Evolutionary conservation across 192 early-diverging fungal species (phyloP).

Genomic region (Backusella parvicylindrica): DNA sequence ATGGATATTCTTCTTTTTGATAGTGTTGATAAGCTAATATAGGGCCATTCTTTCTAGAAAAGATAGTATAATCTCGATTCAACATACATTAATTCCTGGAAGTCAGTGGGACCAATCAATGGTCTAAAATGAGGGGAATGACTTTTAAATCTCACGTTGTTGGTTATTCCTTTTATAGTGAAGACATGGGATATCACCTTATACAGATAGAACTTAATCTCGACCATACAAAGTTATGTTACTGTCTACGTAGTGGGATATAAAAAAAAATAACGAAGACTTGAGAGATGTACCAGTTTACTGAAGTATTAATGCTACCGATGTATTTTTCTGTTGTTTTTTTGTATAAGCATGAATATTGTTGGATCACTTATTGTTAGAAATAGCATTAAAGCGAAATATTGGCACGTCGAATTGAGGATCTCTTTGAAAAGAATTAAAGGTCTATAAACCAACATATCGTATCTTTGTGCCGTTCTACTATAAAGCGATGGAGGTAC

Average conservation of each 20-base stretch:
- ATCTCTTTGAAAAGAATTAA: too few species aligned
- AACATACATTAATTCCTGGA: not conserved
- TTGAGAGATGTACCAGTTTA: not conserved
- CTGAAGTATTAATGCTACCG: not conserved
- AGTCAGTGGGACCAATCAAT: not conserved
- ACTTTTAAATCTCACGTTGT: not conserved
- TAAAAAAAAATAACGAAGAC: not conserved
- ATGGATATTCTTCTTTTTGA: not conserved
- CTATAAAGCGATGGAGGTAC: too few species aligned
- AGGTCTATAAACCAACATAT: too few species aligned
- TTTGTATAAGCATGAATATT: too few species aligned
- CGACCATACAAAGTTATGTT: not conserved
- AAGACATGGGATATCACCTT: not conserved
- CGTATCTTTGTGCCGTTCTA: too few species aligned
- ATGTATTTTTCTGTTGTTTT: too few species aligned
- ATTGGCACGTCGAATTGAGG: too few species aligned
- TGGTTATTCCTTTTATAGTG: not conserved
- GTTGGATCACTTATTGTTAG: too few species aligned
- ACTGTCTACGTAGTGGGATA: not conserved
- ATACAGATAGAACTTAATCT: not conserved
- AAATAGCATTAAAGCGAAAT: too few species aligned
- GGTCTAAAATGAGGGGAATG: not conserved
- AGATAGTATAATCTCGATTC: not conserved
- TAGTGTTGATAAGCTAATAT: not conserved
- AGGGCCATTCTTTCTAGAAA: not conserved